Percentiles rank a stretch among this genome's conserved stretches.
Evolutionary conservation across 1,284 basidiomycete species (phyloP).

Genomic region (Ustilago cynodontis): DNA sequence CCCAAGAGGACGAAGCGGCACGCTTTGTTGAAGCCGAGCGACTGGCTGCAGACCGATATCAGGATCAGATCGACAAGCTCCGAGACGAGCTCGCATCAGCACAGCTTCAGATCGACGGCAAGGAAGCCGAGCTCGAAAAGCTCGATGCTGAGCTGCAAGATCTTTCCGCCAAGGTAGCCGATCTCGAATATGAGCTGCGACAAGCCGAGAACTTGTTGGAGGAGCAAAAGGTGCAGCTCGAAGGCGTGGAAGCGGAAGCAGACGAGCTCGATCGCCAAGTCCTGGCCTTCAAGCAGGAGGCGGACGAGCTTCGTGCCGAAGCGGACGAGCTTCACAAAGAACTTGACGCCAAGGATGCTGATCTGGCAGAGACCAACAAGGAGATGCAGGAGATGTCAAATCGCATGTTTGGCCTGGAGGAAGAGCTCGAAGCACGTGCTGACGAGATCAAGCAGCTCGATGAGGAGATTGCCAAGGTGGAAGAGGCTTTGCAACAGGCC

Average conservation of each 20-base stretch:
- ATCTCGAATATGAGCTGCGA: conserved; percentile 61
- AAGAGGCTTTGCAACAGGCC: conserved; percentile 76
- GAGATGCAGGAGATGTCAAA: conserved; percentile 74
- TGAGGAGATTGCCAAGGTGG: conserved; percentile 77
- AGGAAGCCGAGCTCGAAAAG: conserved; percentile 61
- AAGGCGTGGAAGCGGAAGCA: conserved; percentile 52
- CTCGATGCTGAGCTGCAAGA: conserved; percentile 56
- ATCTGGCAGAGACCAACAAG: conserved; percentile 72
- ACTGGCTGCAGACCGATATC: conserved; percentile 47
- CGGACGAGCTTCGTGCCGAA: conserved; percentile 59
- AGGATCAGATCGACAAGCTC: conserved; percentile 54
- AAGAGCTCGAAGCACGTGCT: conserved; percentile 51
- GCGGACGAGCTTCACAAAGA: conserved; percentile 49
- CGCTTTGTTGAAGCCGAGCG: conserved; percentile 44
- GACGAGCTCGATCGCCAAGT: conserved; percentile 53
- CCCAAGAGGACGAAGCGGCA: conserved; percentile 50
- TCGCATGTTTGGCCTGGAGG: conserved; percentile 51
- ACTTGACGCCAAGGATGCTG: conserved; percentile 63
- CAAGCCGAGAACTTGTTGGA: conserved; percentile 48
- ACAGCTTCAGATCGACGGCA: conserved; percentile 61
- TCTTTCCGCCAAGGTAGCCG: conserved; percentile 47
- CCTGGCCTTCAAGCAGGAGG: conserved; percentile 58
- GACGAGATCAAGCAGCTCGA: conserved; percentile 73
- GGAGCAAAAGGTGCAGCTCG: conserved; percentile 73
- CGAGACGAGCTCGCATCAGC: conserved; percentile 64